Percentiles rank a stretch among this genome's conserved stretches.
Evolutionary conservation across 2,329 filamentous ascomycete species (phyloP).

Genomic region (Ascochyta clinopodiicola): DNA sequence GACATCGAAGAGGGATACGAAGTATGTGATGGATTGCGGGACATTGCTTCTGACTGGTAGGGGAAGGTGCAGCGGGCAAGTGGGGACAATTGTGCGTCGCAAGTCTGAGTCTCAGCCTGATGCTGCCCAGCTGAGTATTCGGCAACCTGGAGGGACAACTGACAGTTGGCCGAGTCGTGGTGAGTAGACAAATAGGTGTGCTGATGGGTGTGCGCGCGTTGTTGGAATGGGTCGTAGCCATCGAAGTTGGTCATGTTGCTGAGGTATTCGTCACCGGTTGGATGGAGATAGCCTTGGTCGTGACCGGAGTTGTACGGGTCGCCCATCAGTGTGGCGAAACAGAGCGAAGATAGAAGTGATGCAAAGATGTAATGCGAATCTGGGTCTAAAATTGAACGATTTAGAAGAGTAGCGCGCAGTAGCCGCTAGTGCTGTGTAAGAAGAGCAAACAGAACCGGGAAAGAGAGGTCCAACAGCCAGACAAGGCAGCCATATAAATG

Average conservation of each 20-base stretch:
- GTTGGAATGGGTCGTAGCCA: background rate
- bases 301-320: background rate
- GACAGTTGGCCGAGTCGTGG: slow-evolving; percentile 24
- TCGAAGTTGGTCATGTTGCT: background rate
- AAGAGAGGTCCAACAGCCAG: background rate
- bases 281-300: background rate
- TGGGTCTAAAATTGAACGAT: background rate
- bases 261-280: background rate
- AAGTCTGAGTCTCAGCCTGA: slow-evolving; percentile 30
- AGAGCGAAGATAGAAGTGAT: background rate
- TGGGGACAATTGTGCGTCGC: background rate
- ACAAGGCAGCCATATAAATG: slow-evolving; percentile 14
- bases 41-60: slow-evolving; percentile 17
- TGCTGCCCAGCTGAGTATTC: slow-evolving; percentile 7
- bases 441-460: background rate
- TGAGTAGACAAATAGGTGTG: slow-evolving; percentile 13
- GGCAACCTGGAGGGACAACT: slow-evolving; percentile 1
- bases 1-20: slow-evolving; percentile 19
- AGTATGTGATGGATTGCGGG: slow-evolving; percentile 18
- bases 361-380: background rate
- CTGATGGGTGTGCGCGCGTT: background rate
- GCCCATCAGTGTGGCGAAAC: background rate
- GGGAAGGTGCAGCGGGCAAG: slow-evolving; percentile 2
- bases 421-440: background rate
- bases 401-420: background rate